phyloP scores from a whole-genome alignment of 108 stramenopile genomes.

The Epipyxis sp. region DNA sequence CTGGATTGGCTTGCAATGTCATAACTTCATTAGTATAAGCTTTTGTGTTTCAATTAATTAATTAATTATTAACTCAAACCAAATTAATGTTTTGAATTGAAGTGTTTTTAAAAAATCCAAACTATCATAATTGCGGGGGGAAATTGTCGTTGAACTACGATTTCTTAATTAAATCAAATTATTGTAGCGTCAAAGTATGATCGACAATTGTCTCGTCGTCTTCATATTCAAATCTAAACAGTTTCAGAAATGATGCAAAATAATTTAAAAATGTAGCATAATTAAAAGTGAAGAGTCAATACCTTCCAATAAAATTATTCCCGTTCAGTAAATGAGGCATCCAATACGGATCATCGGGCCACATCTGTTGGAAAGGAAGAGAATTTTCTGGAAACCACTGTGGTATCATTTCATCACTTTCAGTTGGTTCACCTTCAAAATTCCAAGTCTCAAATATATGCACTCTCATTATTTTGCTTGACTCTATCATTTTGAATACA shows the following conservation, averaged over 20 bases:
- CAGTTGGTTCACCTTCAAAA: constrained; percentile 26
- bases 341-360: constrained; percentile 49
- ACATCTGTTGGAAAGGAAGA: constrained; percentile 41
- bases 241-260: background rate
- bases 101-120: too few relatives aligned
- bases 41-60: background rate
- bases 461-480: constrained; percentile 33
- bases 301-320: constrained; percentile 22
- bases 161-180: too few relatives aligned
- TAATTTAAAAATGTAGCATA: background rate
- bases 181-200: constrained; percentile 8
- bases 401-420: constrained; percentile 48
- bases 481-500: constrained; percentile 33
- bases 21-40: constrained; percentile 5
- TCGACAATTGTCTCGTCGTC: constrained; percentile 30
- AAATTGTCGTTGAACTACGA: too few relatives aligned
- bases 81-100: too few relatives aligned
- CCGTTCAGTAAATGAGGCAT: background rate
- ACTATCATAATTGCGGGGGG: too few relatives aligned
- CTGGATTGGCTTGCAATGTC: constrained; percentile 35
- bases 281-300: background rate
- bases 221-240: constrained; percentile 23
- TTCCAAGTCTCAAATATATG: constrained; percentile 37
- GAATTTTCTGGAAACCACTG: constrained; percentile 36
- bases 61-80: too few relatives aligned